Evolutionary conservation across 306 rosid genomes (phyloP), one percentile per base, ranked within the genome.

Genomic region (Echinosophora koreensis): DNA sequence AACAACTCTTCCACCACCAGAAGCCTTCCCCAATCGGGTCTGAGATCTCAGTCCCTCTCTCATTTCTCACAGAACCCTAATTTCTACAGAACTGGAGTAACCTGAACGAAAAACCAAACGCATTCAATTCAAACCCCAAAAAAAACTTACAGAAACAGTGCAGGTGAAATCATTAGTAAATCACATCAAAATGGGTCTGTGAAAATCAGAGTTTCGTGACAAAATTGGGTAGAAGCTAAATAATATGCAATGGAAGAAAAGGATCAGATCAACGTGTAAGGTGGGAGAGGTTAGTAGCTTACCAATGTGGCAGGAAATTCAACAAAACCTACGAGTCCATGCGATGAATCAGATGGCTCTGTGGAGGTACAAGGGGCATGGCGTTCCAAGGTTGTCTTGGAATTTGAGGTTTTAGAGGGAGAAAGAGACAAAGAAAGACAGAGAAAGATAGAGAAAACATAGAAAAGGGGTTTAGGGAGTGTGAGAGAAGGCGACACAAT

Each of bases 1-100:
- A 74, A 47, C 85, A 41, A 58, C 83, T n/a, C 39, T 69, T 4
- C 41, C 70, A 4, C 72, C 72, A 46, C 27, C 60, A 54, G 66
- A 63, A 82, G 34, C 77, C 72, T 64, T 41, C 73, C 77, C 82
- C 66, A 56, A 56, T 6, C 77, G 62, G 77, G 83, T 72, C 56
- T 77, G 85, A 78, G 93, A 90, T 86, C 95, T 87, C 87, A 88
- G 49, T 4, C 92, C 93, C 84, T 90, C 96, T 27, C 91, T 86
- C 97, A 94, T 94, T 68, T 81, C 80, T 73, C 38, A 69, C 69
- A 30, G 49, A 85, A 77, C 85, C 83, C 80, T 65, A 79, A 63
- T 55, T 46, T 68, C 78, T 34, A 68, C 42, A 71, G 39, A 77
- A 34, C 55, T 50, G 47, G 66, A 80, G 61, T 7, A 44, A 69